phyloP scores from a whole-genome alignment of 2,329 filamentous ascomycete genomes.

The Phialophora tarda region DNA sequence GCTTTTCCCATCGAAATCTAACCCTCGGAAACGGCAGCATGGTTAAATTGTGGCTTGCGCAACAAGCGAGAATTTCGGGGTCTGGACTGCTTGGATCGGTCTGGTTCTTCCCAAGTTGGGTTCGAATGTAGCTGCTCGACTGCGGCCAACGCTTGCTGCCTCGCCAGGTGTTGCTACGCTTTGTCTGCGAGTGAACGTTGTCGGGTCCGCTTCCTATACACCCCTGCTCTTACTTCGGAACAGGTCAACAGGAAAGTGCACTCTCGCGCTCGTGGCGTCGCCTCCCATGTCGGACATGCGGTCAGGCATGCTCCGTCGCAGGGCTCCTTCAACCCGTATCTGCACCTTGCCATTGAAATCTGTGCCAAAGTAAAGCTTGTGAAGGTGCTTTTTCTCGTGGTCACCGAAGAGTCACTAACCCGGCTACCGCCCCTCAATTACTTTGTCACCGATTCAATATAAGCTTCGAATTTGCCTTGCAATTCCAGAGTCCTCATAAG shows the following conservation, averaged over 20 bases:
- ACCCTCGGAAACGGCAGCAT: constrained; percentile 6
- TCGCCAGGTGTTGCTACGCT: background rate
- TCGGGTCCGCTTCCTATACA: background rate
- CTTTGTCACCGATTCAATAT: background rate
- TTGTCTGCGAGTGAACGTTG: background rate
- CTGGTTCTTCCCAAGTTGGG: background rate
- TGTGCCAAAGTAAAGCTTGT: background rate
- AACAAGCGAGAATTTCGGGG: constrained; percentile 30
- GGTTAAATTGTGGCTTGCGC: constrained; percentile 29
- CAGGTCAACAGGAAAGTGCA: background rate
- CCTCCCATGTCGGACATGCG: background rate
- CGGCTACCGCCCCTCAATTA: background rate
- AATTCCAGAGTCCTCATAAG: constrained; percentile 2
- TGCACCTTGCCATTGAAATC: background rate
- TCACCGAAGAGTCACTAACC: background rate
- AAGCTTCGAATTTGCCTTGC: background rate
- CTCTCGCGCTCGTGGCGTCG: background rate
- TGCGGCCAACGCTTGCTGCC: background rate
- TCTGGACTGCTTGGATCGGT: constrained; percentile 25
- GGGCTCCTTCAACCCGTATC: background rate
- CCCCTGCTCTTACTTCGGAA: background rate
- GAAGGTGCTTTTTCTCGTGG: background rate
- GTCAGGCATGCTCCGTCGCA: background rate
- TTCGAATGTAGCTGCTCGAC: background rate
- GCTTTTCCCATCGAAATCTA: background rate